phyloP scores from a whole-genome alignment of 768 basidiomycete species.

The Hirschioporus abietinus region DNA sequence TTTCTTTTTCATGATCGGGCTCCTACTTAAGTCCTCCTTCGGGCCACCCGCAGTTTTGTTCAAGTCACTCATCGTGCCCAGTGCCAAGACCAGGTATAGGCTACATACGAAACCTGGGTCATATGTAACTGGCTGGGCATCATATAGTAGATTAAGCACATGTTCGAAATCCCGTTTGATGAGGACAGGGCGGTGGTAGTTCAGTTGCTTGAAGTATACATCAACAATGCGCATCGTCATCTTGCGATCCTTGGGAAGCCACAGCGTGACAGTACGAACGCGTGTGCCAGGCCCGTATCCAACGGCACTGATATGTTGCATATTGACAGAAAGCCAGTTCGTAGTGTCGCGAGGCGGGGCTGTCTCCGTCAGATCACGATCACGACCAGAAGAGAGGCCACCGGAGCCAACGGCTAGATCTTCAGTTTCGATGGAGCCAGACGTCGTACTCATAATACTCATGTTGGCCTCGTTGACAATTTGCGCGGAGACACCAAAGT shows the following conservation, averaged over 20 bases:
- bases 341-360: slow-evolving; percentile 52
- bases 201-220: slow-evolving; percentile 73
- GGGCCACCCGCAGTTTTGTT: slow-evolving; percentile 60
- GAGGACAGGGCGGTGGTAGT: slow-evolving; percentile 76
- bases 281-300: slow-evolving; percentile 16
- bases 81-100: slow-evolving; percentile 69
- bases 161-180: slow-evolving; percentile 62
- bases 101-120: slow-evolving; percentile 80
- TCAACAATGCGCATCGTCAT: slow-evolving; percentile 59
- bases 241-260: slow-evolving; percentile 72
- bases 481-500: slow-evolving; percentile 69
- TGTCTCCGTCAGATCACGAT: slow-evolving; percentile 50
- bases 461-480: slow-evolving; percentile 65
- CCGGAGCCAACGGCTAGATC: slow-evolving; percentile 74
- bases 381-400: slow-evolving; percentile 65
- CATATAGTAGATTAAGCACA: slow-evolving; percentile 62
- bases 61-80: slow-evolving; percentile 79
- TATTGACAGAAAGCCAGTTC: slow-evolving; percentile 54
- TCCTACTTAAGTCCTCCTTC: slow-evolving; percentile 39
- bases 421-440: slow-evolving; percentile 46
- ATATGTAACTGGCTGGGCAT: slow-evolving; percentile 42
- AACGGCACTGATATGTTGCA: slow-evolving; percentile 42
- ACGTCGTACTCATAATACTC: slow-evolving; percentile 23
- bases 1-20: slow-evolving; percentile 44
- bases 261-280: slow-evolving; percentile 43